Evolutionary conservation across 768 basidiomycete species (phyloP), one percentile per base, ranked within the genome.

Genomic region (Naganishia antarctica): DNA sequence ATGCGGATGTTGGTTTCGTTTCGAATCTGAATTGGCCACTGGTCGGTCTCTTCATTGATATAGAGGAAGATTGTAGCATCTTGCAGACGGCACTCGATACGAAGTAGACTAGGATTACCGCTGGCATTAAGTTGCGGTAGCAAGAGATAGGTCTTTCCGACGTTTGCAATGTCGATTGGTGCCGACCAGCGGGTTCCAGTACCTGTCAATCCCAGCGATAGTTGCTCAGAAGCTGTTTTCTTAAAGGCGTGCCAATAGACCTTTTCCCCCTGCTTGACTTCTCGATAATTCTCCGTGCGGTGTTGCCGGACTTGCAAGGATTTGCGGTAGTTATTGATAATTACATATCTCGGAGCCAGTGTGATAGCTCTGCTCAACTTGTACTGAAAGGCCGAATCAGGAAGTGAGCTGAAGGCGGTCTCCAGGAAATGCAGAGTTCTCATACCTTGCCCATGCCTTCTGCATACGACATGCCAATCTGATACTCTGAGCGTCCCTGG

Each of bases 311-410:
- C 86, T 41, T 84, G 84, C 32, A 99, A 82, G 1, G 85, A 72
- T 53, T 84, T 83, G 4, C 80, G 67, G 40, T 91, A 81, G 66
- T 85, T 82, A 78, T 97, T 99, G 77, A 86, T 89, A 69, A 98
- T 77, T 67, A 98, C 79, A 80, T 92, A 98, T 48, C 96, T 85
- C 28, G 96, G 96, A 8, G 89, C 82, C 40, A 98, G 79, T 0
- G 89, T 93, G 68, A 99, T 86, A 69, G 97, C 87, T 79, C 97
- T 98, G 28, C 87, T 88, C 34, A 98, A 80, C 74, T 97, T 97
- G 77, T 97, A 98, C 81, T 80, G 28, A 41, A 25, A 15, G 34
- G 23, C 6, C 37, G 34, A 2, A 34, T 11, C 12, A 41, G 45
- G 34, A 21, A 15, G 61, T 65, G 32, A 69, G 64, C 44, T 13